These are phyloP conservation scores for Neckera pumila DNA, from an alignment of 225 moss, liverwort and hornwort genomes.

Conservation along the genomic window DNA sequence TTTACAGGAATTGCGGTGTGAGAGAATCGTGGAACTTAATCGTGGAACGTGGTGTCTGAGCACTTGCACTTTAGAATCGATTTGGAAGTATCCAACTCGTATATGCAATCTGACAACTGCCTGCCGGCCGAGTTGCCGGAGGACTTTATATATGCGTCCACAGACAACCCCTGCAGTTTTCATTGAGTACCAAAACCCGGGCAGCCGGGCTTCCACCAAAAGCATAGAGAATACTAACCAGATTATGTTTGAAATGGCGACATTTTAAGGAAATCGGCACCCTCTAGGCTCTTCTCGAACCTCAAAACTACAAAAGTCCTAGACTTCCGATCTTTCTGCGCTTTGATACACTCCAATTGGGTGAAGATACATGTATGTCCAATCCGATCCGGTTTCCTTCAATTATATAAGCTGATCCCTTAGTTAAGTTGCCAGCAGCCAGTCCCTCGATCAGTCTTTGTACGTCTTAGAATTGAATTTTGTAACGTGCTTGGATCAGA, in stretches of 20 bases:
- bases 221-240: neutral
- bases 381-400: neutral
- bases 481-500: neutral
- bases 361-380: neutral
- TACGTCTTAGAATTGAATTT: neutral
- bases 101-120: neutral
- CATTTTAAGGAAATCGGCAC: neutral
- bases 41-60: neutral
- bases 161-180: neutral
- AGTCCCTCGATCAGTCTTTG: neutral
- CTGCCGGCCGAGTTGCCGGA: too few species aligned
- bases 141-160: neutral
- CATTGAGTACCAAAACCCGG: neutral
- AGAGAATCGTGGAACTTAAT: neutral
- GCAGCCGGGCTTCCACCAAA: neutral
- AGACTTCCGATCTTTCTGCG: neutral
- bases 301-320: too few species aligned
- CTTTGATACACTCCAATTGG: neutral
- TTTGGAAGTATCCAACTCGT: neutral
- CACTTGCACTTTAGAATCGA: neutral
- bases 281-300: too few species aligned
- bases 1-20: neutral
- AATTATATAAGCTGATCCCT: neutral
- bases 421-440: neutral
- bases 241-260: neutral